phyloP scores from a whole-genome alignment of 305 asterid species.

The Plantago coronopus region DNA sequence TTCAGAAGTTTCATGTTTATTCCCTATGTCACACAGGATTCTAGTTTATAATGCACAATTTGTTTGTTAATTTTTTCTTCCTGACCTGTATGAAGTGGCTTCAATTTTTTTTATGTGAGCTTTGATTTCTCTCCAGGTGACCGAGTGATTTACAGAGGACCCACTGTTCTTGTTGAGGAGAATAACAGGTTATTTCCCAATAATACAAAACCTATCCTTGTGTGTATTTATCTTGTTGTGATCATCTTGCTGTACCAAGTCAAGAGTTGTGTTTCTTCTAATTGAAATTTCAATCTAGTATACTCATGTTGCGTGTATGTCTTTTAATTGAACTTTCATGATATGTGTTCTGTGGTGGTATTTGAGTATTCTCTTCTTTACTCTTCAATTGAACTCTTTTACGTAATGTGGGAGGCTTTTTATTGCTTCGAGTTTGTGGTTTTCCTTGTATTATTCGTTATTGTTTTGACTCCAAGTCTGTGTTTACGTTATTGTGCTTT shows the following conservation, averaged over 20 bases:
- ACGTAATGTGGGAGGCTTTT: constrained; percentile 9
- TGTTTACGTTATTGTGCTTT: not conserved
- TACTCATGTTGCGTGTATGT: constrained; percentile 13
- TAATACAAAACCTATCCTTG: constrained; percentile 16
- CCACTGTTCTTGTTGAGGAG: constrained; percentile 48
- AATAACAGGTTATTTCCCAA: constrained; percentile 57
- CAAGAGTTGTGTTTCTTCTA: no score
- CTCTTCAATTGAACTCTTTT: not conserved
- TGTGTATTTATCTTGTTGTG: constrained; percentile 6
- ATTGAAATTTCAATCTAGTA: no score
- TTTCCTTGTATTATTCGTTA: constrained; percentile 11
- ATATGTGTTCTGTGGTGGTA: constrained; percentile 12
- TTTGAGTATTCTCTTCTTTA: constrained; percentile 4
- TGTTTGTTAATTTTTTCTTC: no score
- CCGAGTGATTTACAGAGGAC: constrained; percentile 85
- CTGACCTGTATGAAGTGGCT: not conserved
- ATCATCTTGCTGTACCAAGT: no score
- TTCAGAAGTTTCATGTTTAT: no score
- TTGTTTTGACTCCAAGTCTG: constrained; percentile 4
- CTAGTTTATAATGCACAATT: no score
- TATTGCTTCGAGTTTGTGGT: constrained; percentile 12
- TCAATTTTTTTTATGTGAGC: not conserved
- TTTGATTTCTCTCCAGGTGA: constrained; percentile 62
- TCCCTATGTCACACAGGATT: no score
- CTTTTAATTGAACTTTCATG: not conserved